A percentile compares a stretch with the other conserved stretches of the same genome.
Evolutionary conservation across 495 filamentous ascomycete species (phyloP).

Genomic region (Penicillium alfredii): DNA sequence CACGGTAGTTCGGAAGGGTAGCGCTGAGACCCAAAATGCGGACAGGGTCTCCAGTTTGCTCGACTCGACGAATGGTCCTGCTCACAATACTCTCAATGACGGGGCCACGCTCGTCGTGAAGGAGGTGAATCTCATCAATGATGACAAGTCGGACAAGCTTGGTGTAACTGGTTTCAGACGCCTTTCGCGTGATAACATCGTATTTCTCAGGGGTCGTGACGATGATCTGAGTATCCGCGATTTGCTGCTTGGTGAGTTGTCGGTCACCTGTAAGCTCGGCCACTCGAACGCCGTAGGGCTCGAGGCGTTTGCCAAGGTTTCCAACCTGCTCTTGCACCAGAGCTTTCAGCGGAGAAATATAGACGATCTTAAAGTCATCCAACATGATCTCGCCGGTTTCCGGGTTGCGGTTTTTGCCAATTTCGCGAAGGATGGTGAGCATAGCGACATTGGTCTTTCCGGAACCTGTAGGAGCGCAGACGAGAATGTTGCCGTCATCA

Average conservation of each 20-base stretch:
- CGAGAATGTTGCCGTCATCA: conserved; percentile 93
- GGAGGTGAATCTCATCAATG: conserved; percentile 96
- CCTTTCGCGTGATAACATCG: conserved; percentile 98
- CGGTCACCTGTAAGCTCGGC: conserved; percentile 94
- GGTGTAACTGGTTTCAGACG: conserved; percentile 93
- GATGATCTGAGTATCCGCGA: conserved; percentile 95
- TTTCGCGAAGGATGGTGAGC: conserved; percentile 91
- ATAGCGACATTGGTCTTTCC: conserved; percentile 99
- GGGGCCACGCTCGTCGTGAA: conserved; percentile 96
- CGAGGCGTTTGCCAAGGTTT: conserved; percentile 87
- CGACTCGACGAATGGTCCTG: conserved; percentile 83
- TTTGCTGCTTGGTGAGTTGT: conserved; percentile 97
- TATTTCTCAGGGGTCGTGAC: conserved; percentile 99
- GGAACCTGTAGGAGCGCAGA: conserved; percentile 94
- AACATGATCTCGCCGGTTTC: conserved; percentile 84
- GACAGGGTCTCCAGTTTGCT: conserved; percentile 88
- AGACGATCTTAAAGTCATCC: conserved; percentile 97
- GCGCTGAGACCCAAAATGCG: conserved; percentile 89
- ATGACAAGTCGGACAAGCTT: conserved; percentile 91
- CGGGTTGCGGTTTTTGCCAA: conserved; percentile 88
- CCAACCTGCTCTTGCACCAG: conserved; percentile 95
- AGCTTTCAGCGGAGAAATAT: conserved; percentile 95
- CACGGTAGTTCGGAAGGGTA: conserved; percentile 92
- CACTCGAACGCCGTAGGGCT: conserved; percentile 86
- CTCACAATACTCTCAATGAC: conserved; percentile 96